A percentile compares a stretch with the other conserved stretches of the same genome.
Conservation (phyloP, 1,284 basidiomycete species). For the Papiliotrema nemorosa region DNA sequence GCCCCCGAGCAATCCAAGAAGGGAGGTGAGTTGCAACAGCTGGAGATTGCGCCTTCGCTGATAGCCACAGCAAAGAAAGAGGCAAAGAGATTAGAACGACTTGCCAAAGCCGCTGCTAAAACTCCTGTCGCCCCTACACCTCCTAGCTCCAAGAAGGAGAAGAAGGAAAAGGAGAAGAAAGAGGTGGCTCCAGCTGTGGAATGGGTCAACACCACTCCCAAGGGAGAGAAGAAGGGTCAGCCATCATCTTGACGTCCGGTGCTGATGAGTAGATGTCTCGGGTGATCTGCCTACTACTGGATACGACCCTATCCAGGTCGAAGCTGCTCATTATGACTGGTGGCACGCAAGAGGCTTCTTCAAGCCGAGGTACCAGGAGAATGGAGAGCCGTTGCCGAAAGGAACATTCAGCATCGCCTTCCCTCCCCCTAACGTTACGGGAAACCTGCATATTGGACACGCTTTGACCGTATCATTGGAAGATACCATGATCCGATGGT, state of each 20-base stretch:
- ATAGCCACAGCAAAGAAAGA: slow-evolving; percentile 58
- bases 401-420: slow-evolving; percentile 83
- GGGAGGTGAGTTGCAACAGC: slow-evolving; percentile 29
- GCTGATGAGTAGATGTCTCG: slow-evolving; percentile 64
- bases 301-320: slow-evolving; percentile 94
- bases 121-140: slow-evolving; percentile 50
- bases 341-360: slow-evolving; percentile 91
- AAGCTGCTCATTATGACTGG: slow-evolving; percentile 98
- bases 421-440: slow-evolving; percentile 98
- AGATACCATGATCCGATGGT: slow-evolving; percentile 85
- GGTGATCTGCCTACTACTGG: slow-evolving; percentile 72
- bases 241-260: background rate
- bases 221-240: slow-evolving; percentile 84
- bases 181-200: slow-evolving; percentile 59
- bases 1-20: slow-evolving; percentile 33
- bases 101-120: slow-evolving; percentile 66
- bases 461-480: slow-evolving; percentile 91
- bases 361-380: slow-evolving; percentile 65
- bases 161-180: slow-evolving; percentile 64
- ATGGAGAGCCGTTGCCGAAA: slow-evolving; percentile 57
- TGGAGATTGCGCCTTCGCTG: background rate
- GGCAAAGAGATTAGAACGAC: slow-evolving; percentile 57
- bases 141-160: slow-evolving; percentile 63
- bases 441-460: slow-evolving; percentile 94
- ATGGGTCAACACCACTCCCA: slow-evolving; percentile 81